phyloP scores from a whole-genome alignment of 169 alveolate species.

The Eimeria praecox region DNA sequence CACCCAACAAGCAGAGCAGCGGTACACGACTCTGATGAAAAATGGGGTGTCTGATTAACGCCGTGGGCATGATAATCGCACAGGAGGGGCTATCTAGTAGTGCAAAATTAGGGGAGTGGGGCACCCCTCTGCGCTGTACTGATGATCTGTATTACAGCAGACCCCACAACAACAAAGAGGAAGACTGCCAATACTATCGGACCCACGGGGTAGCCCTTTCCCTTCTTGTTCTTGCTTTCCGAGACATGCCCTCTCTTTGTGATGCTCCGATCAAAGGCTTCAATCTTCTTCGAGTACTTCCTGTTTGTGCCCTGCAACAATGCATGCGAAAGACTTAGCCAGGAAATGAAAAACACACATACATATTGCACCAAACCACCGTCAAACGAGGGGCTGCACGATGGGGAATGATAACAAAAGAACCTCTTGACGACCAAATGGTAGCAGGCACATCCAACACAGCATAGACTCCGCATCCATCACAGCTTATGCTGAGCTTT shows the following conservation, averaged over 20 bases:
- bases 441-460: not conserved
- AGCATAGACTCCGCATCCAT: not conserved
- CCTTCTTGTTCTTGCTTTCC: constrained; percentile 70
- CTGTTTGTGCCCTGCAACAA: constrained; percentile 73
- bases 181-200: constrained; percentile 90
- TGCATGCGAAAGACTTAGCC: not conserved
- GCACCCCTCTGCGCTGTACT: constrained; percentile 86
- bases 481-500: not conserved
- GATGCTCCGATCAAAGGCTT: constrained; percentile 87
- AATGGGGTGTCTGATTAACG: not conserved
- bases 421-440: too few relatives aligned
- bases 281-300: constrained; percentile 83
- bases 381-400: not conserved
- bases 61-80: not conserved
- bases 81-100: not conserved
- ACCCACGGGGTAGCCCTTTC: constrained; percentile 88
- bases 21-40: not conserved
- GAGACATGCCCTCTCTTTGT: constrained; percentile 85
- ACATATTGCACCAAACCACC: not conserved
- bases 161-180: constrained; percentile 91
- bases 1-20: not conserved
- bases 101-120: not conserved
- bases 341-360: not conserved
- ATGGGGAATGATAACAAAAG: too few relatives aligned
- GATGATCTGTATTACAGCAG: constrained; percentile 90